phyloP scores from a whole-genome alignment of 331 rosid species.

The Acacia pycnantha region DNA sequence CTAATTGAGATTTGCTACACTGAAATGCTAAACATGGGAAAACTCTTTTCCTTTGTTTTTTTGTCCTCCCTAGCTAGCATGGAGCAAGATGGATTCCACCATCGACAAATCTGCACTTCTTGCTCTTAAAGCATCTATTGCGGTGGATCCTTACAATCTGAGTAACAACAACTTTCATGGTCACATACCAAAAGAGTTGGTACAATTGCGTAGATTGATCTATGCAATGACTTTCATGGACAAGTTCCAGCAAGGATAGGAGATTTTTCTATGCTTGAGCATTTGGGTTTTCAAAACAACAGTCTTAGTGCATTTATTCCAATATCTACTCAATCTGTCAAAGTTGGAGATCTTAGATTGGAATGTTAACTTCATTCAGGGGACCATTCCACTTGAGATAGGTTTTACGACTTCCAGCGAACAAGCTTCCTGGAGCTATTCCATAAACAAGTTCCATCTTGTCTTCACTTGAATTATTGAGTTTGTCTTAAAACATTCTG shows the following conservation, averaged over 20 bases:
- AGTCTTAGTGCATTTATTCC: not conserved
- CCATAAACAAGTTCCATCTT: too few species aligned
- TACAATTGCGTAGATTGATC: conserved; percentile 7
- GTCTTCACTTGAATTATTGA: too few species aligned
- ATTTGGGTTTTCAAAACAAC: not conserved
- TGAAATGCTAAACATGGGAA: not conserved
- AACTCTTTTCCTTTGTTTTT: not conserved
- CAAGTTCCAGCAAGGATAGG: conserved; percentile 25
- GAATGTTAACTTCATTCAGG: too few species aligned
- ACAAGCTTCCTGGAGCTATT: too few species aligned
- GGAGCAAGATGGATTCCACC: not conserved
- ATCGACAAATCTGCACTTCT: not conserved
- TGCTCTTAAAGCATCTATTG: not conserved
- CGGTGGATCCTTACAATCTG: not conserved
- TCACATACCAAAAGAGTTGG: conserved; percentile 17
- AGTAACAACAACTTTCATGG: conserved; percentile 28
- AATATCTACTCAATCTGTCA: not conserved
- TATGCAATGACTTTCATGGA: conserved; percentile 20
- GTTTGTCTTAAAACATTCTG: too few species aligned
- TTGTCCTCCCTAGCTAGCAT: not conserved
- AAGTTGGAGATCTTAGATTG: too few species aligned
- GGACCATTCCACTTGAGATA: too few species aligned
- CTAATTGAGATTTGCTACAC: not conserved
- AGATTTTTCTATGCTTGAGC: not conserved
- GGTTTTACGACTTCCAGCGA: too few species aligned